Percentiles rank a stretch among this genome's conserved stretches.
These are phyloP conservation scores for Melampsora americana DNA, from an alignment of 1,284 basidiomycete species.

Conservation along the genomic window DNA sequence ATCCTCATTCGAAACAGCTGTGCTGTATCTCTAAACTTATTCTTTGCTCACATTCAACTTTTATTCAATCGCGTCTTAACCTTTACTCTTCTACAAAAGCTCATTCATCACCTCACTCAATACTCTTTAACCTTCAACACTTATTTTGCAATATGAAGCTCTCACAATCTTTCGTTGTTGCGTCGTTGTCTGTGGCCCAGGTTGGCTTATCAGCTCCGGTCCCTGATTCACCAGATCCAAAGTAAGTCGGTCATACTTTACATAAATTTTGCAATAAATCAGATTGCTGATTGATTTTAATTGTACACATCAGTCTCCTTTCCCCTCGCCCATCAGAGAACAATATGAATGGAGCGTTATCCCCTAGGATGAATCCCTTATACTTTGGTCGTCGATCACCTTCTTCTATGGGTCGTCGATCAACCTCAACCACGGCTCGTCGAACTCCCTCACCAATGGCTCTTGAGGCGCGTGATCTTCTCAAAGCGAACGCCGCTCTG, in stretches of 20 bases:
- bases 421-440: background rate
- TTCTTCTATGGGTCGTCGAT: background rate
- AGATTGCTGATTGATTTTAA: background rate
- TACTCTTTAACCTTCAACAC: background rate
- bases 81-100: background rate
- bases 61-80: background rate
- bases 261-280: background rate
- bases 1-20: background rate
- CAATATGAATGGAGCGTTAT: slow-evolving; percentile 3
- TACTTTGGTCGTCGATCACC: slow-evolving; percentile 5
- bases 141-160: slow-evolving; percentile 29
- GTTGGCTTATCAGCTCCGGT: slow-evolving; percentile 20
- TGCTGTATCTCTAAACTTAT: background rate
- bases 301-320: background rate
- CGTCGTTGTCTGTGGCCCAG: slow-evolving; percentile 39
- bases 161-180: slow-evolving; percentile 43
- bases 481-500: background rate
- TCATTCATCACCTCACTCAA: background rate
- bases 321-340: slow-evolving; percentile 7
- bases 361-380: slow-evolving; percentile 2
- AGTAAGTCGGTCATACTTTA: slow-evolving; percentile 2
- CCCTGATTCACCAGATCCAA: slow-evolving; percentile 9
- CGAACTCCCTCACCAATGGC: background rate
- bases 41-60: background rate
- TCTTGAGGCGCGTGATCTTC: background rate